Conservation (phyloP, 768 basidiomycete species). For the Russula brevipes region DNA sequence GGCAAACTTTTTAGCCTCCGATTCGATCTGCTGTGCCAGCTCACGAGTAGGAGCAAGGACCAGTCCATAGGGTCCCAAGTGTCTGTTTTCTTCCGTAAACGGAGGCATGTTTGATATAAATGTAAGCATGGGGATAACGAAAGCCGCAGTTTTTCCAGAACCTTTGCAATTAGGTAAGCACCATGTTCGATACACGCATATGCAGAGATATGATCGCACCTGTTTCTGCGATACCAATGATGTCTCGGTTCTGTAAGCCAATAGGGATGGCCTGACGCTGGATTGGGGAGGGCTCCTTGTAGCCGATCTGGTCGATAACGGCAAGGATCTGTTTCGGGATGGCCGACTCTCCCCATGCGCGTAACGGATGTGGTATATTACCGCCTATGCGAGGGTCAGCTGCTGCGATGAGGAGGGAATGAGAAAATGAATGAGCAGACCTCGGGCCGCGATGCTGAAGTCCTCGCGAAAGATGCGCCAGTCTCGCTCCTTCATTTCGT, state of each 20-base stretch:
- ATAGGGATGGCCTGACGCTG: constrained; percentile 99
- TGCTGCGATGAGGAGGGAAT: not conserved
- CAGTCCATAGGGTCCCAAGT: constrained; percentile 88
- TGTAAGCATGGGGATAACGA: constrained; percentile 95
- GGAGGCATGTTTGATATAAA: constrained; percentile 86
- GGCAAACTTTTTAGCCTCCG: constrained; percentile 89
- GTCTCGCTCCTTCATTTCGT: constrained; percentile 95
- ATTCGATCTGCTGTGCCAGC: constrained; percentile 94
- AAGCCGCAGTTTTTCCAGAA: constrained; percentile 98
- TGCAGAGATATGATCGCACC: constrained; percentile 45
- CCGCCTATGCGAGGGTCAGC: constrained; percentile 54
- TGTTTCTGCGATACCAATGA: constrained; percentile 98
- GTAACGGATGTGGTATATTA: constrained; percentile 85
- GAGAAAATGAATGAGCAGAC: constrained; percentile 36
- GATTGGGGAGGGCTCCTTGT: constrained; percentile 95
- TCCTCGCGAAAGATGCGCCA: constrained; percentile 99
- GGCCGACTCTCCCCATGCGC: constrained; percentile 84
- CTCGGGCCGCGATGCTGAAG: constrained; percentile 91
- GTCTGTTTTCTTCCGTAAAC: constrained; percentile 88
- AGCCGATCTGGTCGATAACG: constrained; percentile 87
- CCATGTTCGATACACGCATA: not conserved
- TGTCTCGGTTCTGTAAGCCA: constrained; percentile 90
- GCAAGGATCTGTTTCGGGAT: constrained; percentile 77
- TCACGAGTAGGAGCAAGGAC: constrained; percentile 98
- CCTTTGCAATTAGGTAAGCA: constrained; percentile 41